These are phyloP conservation scores for Racocetra persica DNA, from an alignment of 371 early-diverging fungal genomes.

Conservation along the genomic window DNA sequence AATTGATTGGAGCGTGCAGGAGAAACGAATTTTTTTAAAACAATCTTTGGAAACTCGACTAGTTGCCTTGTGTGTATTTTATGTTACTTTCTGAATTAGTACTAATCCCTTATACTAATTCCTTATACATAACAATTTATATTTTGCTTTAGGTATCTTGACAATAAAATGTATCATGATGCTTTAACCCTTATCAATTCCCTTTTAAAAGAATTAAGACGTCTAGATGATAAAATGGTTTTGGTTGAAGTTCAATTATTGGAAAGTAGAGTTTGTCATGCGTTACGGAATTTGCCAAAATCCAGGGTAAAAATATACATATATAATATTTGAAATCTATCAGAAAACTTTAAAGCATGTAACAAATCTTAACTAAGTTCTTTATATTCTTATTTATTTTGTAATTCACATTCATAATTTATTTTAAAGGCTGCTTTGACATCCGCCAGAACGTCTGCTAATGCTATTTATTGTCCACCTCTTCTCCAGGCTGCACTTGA, in stretches of 20 bases:
- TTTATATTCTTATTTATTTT: background rate
- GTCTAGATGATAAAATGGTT: slow-evolving; percentile 97
- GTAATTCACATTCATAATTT: background rate
- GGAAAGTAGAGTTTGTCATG: slow-evolving; percentile 95
- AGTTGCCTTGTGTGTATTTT: slow-evolving; percentile 73
- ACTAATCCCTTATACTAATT: background rate
- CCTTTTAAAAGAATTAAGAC: slow-evolving; percentile 94
- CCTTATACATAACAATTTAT: background rate
- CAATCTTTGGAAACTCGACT: slow-evolving; percentile 94
- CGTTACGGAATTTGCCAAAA: slow-evolving; percentile 92
- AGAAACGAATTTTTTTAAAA: slow-evolving; percentile 93
- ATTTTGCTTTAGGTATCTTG: slow-evolving; percentile 68
- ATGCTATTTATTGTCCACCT: slow-evolving; percentile 98
- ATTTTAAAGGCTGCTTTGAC: slow-evolving; percentile 89
- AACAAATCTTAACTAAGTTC: background rate
- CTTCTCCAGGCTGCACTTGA: slow-evolving; percentile 96
- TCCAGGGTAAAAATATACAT: slow-evolving; percentile 67
- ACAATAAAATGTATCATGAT: slow-evolving; percentile 93
- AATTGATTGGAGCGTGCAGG: slow-evolving; percentile 90
- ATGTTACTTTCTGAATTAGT: background rate
- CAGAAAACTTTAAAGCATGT: too few species aligned
- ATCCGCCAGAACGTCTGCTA: slow-evolving; percentile 96
- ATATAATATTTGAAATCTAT: background rate
- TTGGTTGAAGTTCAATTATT: slow-evolving; percentile 96
- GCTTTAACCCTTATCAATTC: slow-evolving; percentile 85